These are phyloP conservation scores for Thraustochytrium sp. DNA, from an alignment of 352 stramenopile species.

Conservation along the genomic window DNA sequence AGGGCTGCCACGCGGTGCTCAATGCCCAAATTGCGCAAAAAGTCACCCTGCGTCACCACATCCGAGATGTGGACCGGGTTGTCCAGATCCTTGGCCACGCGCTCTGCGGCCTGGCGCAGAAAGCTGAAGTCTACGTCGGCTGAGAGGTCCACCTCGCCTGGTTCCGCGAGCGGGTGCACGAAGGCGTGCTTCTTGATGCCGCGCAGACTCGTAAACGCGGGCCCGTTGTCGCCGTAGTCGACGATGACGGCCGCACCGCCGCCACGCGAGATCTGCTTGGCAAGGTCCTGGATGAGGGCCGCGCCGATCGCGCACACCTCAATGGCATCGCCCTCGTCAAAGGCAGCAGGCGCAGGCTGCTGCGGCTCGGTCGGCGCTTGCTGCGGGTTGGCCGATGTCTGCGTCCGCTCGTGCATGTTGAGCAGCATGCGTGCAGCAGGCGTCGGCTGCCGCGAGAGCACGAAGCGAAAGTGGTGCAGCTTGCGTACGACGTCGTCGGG, in stretches of 20 bases:
- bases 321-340: constrained; percentile 70
- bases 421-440: constrained; percentile 73
- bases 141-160: constrained; percentile 80
- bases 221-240: constrained; percentile 88
- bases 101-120: constrained; percentile 56
- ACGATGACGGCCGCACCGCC: constrained; percentile 80
- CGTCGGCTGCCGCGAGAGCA: constrained; percentile 81
- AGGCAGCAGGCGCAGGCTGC: too few relatives aligned
- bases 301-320: constrained; percentile 87
- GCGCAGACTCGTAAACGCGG: constrained; percentile 76
- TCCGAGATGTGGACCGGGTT: constrained; percentile 66
- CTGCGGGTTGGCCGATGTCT: constrained; percentile 28
- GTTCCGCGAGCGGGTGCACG: constrained; percentile 80
- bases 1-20: constrained; percentile 79
- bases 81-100: background rate
- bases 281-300: constrained; percentile 81
- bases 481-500: constrained; percentile 39
- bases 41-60: constrained; percentile 79
- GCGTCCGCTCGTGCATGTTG: constrained; percentile 48
- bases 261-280: constrained; percentile 69
- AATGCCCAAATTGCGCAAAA: constrained; percentile 89
- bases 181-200: constrained; percentile 88
- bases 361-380: constrained; percentile 24
- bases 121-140: constrained; percentile 67
- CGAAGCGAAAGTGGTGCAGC: constrained; percentile 80